phyloP scores from a whole-genome alignment of 1,284 basidiomycete species.

The Retiboletus flavoniger region DNA sequence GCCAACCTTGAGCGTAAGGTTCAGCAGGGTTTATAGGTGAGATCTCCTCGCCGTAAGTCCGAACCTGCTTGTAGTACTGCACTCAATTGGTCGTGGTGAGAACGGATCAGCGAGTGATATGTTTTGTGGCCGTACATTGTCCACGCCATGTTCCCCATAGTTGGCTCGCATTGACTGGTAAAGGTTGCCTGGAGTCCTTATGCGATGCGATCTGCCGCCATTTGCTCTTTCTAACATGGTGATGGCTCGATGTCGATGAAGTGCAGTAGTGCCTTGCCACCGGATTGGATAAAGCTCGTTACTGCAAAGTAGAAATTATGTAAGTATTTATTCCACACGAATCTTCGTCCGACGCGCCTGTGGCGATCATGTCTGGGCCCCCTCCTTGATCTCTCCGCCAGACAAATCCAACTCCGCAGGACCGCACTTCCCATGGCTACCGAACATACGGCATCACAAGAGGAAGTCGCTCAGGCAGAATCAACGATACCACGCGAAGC shows the following conservation, averaged over 20 bases:
- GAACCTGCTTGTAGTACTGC: slow-evolving; percentile 34
- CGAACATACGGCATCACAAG: slow-evolving; percentile 10
- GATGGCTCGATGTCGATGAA: neutral
- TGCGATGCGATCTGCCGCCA: slow-evolving; percentile 42
- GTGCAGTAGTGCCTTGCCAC: no score
- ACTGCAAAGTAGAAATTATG: neutral
- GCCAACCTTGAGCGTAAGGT: slow-evolving; percentile 43
- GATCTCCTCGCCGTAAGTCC: neutral
- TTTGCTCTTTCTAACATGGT: slow-evolving; percentile 7
- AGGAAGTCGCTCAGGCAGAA: slow-evolving; percentile 7
- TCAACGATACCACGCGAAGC: slow-evolving; percentile 4
- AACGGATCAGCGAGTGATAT: slow-evolving; percentile 5
- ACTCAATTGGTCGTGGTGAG: slow-evolving; percentile 11
- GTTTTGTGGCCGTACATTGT: slow-evolving; percentile 47
- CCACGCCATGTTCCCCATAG: slow-evolving; percentile 64
- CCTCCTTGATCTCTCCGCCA: neutral
- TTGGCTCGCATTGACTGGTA: slow-evolving; percentile 69
- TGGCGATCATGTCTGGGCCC: slow-evolving; percentile 1
- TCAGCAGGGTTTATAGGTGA: neutral
- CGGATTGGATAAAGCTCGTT: no score
- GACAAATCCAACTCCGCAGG: neutral
- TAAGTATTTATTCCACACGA: neutral
- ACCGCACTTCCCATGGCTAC: slow-evolving; percentile 15
- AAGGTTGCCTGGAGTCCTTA: slow-evolving; percentile 46
- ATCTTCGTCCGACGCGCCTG: slow-evolving; percentile 2